phyloP scores from a whole-genome alignment of 2,329 filamentous ascomycete genomes.

The Pezicula neosporulosa region DNA sequence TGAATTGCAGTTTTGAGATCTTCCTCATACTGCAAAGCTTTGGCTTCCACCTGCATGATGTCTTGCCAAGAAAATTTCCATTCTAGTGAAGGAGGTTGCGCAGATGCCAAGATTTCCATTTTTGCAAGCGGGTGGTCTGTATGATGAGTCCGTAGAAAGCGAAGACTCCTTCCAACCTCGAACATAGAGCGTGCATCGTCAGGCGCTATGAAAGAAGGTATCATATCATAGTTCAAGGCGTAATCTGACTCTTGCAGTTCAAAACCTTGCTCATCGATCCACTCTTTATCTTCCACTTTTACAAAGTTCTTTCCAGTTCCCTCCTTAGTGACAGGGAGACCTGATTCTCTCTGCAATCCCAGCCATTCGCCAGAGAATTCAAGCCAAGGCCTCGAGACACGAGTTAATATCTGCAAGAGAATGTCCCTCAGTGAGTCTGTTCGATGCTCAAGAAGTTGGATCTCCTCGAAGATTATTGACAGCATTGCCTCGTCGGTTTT shows the following conservation, averaged over 20 bases:
- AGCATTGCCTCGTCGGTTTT: slow-evolving; percentile 58
- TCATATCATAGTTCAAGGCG: slow-evolving; percentile 57
- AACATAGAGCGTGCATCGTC: slow-evolving; percentile 73
- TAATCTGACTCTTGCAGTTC: slow-evolving; percentile 58
- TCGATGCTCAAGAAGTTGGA: slow-evolving; percentile 61
- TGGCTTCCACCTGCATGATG: slow-evolving; percentile 60
- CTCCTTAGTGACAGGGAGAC: slow-evolving; percentile 48
- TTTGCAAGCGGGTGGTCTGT: slow-evolving; percentile 65
- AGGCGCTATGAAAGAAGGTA: slow-evolving; percentile 68
- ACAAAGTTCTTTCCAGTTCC: slow-evolving; percentile 53
- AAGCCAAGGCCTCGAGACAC: slow-evolving; percentile 63
- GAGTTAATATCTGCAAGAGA: slow-evolving; percentile 62
- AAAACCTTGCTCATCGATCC: slow-evolving; percentile 55
- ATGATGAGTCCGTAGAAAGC: slow-evolving; percentile 68
- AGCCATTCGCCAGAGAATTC: slow-evolving; percentile 71
- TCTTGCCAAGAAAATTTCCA: slow-evolving; percentile 73
- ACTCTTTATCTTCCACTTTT: slow-evolving; percentile 50
- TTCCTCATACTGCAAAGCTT: slow-evolving; percentile 51
- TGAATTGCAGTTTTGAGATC: slow-evolving; percentile 33
- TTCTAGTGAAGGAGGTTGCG: slow-evolving; percentile 52
- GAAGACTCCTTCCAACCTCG: slow-evolving; percentile 73
- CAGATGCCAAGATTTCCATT: slow-evolving; percentile 40
- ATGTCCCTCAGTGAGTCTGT: slow-evolving; percentile 59
- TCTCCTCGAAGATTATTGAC: slow-evolving; percentile 57
- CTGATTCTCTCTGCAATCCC: slow-evolving; percentile 59